Evolutionary conservation across 2,329 filamentous ascomycete genomes (phyloP).

Genomic region (Aspergillus thermomutatus): DNA sequence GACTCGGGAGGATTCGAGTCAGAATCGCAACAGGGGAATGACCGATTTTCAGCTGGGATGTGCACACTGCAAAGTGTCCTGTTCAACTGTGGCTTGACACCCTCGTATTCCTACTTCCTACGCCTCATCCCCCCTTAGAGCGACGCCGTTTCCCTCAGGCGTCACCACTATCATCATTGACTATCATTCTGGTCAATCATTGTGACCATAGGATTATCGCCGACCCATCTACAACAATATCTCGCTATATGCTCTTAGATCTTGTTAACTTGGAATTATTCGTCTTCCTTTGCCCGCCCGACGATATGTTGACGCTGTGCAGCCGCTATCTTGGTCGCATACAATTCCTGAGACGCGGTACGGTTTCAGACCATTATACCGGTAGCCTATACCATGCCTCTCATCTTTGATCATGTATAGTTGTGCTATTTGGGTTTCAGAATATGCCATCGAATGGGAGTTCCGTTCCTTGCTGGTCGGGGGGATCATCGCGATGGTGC

Average conservation of each 20-base stretch:
- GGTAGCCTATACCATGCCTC: constrained; percentile 12
- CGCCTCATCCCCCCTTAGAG: constrained; percentile 4
- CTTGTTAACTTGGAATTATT: no score
- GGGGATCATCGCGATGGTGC: constrained; percentile 1
- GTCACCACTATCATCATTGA: background rate
- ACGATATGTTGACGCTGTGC: background rate
- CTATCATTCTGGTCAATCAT: background rate
- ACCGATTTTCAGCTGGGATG: background rate
- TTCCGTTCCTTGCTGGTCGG: constrained; percentile 3
- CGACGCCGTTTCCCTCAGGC: background rate
- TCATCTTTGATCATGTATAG: constrained; percentile 4
- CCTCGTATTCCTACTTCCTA: constrained; percentile 11
- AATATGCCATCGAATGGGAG: background rate
- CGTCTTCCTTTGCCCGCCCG: no score
- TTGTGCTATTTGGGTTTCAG: background rate
- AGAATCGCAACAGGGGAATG: background rate
- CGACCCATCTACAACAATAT: no score
- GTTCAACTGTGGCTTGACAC: constrained; percentile 14
- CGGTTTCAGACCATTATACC: constrained; percentile 9
- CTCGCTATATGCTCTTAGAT: no score
- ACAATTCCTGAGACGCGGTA: constrained; percentile 9
- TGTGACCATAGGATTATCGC: constrained; percentile 3
- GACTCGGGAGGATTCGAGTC: constrained; percentile 13
- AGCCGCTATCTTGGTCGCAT: constrained; percentile 9
- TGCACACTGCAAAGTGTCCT: background rate